Base-by-base conservation (phyloP, 768 basidiomycete species). In the Strobilomyces dryophilus region DNA sequence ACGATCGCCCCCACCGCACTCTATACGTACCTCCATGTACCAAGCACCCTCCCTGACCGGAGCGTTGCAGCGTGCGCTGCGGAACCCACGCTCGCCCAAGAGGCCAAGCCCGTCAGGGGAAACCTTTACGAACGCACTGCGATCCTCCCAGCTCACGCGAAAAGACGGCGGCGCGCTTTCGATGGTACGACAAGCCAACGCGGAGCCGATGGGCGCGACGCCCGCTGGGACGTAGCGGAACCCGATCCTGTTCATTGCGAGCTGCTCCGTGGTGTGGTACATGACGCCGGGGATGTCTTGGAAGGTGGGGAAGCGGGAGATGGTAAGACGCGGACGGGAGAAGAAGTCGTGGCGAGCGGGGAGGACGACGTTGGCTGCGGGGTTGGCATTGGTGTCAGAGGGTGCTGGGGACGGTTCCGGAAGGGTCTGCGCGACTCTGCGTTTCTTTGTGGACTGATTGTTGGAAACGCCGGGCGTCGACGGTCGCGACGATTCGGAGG, bases 11-110 rank as follows among this genome's bases (percentile, higher is more conserved):
- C 88, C 88, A 1, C 89, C 87, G 40, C 81, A 79, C 20, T 87
- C 73, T 58, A 98, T 77, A 65, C 81, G 82, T 44, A 95, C 82
- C 74, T 99, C 97, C 78, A 94, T 83, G 68, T 94, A 98, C 93
- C 93, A 98, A 12, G 79, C 81, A 6, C 97, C 97, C 61, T 94
- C 84, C 21, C 92, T 78, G 20, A 98, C 79, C 0, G 92, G 89
- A 1, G 91, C 86, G 68, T 97, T 98, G 53, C 86, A 87, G 21
- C 97, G 81, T 4, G 87, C 93, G 60, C 89, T 92, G 24, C 95
- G 76, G 68, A 93, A 98, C 5, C 97, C 97, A 47, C 88, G 89
- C 64, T 88, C 87, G 8, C 95, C 92, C 2, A 81, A 75, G 49
- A 95, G 71, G 1, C 82, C 80, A 4, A 88, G 66, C 0, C 89